phyloP scores from a whole-genome alignment of 225 moss, liverwort and hornwort genomes.

The Marchantia polymorpha region DNA sequence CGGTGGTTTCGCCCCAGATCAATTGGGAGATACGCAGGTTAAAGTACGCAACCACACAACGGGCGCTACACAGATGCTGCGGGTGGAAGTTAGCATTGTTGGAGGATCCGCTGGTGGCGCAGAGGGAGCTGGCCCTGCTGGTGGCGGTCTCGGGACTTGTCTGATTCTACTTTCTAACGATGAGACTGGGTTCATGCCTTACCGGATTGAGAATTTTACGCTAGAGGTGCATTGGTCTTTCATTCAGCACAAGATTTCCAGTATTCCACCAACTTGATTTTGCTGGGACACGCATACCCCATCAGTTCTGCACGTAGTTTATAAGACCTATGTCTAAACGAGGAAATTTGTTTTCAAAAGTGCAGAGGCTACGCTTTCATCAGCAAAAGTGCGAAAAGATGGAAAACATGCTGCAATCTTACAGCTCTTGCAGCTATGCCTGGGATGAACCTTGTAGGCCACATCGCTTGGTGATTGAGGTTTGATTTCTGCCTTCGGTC shows the following conservation, averaged over 20 bases:
- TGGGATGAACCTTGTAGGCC: conserved; percentile 99
- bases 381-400: conserved; percentile 91
- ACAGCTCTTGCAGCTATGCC: conserved; percentile 82
- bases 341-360: neutral
- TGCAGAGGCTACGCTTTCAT: conserved; percentile 89
- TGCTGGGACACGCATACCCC: neutral
- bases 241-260: neutral
- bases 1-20: conserved; percentile 88
- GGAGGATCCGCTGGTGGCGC: conserved; percentile 52
- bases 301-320: neutral
- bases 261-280: neutral
- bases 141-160: conserved; percentile 77
- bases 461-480: conserved; percentile 92
- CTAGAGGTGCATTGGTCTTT: conserved; percentile 60
- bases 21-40: conserved; percentile 89
- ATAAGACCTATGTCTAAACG: neutral
- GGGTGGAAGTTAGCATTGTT: conserved; percentile 91
- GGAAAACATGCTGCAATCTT: conserved; percentile 87
- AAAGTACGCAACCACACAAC: conserved; percentile 91
- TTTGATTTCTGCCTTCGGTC: conserved; percentile 16
- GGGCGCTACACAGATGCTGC: conserved; percentile 83
- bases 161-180: conserved; percentile 80
- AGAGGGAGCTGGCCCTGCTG: conserved; percentile 64
- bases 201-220: conserved; percentile 95
- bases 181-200: conserved; percentile 94